Base-by-base conservation (phyloP, 805 yeast species). In the Candida peoriensis region DNA sequence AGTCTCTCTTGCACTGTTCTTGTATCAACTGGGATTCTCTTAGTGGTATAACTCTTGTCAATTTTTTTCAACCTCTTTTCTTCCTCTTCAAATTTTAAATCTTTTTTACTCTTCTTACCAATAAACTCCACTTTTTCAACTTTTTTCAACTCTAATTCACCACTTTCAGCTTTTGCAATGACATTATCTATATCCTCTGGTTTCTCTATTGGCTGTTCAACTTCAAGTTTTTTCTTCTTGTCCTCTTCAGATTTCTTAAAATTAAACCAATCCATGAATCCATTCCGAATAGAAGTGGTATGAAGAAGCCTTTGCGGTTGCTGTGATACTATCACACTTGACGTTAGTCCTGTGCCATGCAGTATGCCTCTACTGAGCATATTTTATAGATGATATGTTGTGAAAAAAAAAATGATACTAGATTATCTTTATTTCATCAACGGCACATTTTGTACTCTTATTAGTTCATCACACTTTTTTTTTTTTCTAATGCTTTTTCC, bases 231-330 rank as follows among this genome's bases (percentile, higher is more conserved):
- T 28, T 43, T 33, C 20, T 29, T 37, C 28, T 44, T 40, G 22
- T 44, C 41, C 20, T 54, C 50, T 34, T 51, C 54, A 9, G 32
- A 20, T 37, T 55, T 52, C 46, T 57, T 61, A 30, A 48, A 44
- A 32, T 52, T 58, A 39, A 64, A 60, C 70, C 70, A 64, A 26
- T 63, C 61, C 55, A 64, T 49, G 44, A 64, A 60, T 18, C 65
- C 63, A 8, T 33, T 27, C 19, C 40, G 31, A 7, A 41, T 41
- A 22, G 50, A 34, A 1, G 58, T 41, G 4, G 55, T 48, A 35
- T 56, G 60, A n/a, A n/a, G n/a, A n/a, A n/a, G n/a, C n/a, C n/a
- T n/a, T n/a, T n/a, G n/a, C n/a, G n/a, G n/a, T n/a, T n/a, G n/a
- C n/a, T n/a, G n/a, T n/a, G n/a, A n/a, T n/a, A n/a, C n/a, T n/a